These are phyloP conservation scores for Diplodia intermedia DNA, from an alignment of 2,329 filamentous ascomycete genomes.

Conservation along the genomic window DNA sequence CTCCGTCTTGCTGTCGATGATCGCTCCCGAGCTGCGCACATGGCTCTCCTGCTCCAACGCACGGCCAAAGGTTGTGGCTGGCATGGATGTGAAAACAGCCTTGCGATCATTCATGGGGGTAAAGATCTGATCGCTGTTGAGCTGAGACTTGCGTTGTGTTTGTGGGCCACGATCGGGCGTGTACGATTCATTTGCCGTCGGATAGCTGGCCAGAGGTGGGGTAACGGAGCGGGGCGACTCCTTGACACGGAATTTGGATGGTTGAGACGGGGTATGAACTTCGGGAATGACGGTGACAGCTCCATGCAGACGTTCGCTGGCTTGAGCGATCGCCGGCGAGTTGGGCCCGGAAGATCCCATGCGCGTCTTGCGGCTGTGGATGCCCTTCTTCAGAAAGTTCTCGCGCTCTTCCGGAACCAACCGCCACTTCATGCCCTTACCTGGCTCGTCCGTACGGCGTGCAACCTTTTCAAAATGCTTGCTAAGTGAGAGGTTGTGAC, in stretches of 20 bases:
- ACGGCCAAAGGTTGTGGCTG: slow-evolving; percentile 13
- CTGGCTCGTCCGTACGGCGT: slow-evolving; percentile 89
- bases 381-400: slow-evolving; percentile 79
- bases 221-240: slow-evolving; percentile 55
- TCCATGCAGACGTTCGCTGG: slow-evolving; percentile 56
- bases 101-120: slow-evolving; percentile 40
- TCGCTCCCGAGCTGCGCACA: not conserved
- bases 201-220: slow-evolving; percentile 56
- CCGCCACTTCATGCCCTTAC: slow-evolving; percentile 99
- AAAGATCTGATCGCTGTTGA: slow-evolving; percentile 32
- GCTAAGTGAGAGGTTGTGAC: slow-evolving; percentile 94
- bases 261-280: slow-evolving; percentile 26
- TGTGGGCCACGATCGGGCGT: slow-evolving; percentile 62
- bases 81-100: slow-evolving; percentile 37
- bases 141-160: slow-evolving; percentile 37
- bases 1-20: slow-evolving; percentile 27
- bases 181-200: slow-evolving; percentile 59
- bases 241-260: slow-evolving; percentile 43
- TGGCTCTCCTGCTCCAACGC: slow-evolving; percentile 26
- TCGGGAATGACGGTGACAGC: slow-evolving; percentile 37
- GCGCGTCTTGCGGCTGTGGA: slow-evolving; percentile 52
- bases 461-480: slow-evolving; percentile 95
- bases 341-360: slow-evolving; percentile 70
- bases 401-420: slow-evolving; percentile 84
- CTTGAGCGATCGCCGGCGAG: slow-evolving; percentile 64